Percentiles rank a stretch among this genome's conserved stretches.
These are phyloP conservation scores for Globisporangium barbulae DNA, from an alignment of 352 stramenopile genomes.

Conservation along the genomic window DNA sequence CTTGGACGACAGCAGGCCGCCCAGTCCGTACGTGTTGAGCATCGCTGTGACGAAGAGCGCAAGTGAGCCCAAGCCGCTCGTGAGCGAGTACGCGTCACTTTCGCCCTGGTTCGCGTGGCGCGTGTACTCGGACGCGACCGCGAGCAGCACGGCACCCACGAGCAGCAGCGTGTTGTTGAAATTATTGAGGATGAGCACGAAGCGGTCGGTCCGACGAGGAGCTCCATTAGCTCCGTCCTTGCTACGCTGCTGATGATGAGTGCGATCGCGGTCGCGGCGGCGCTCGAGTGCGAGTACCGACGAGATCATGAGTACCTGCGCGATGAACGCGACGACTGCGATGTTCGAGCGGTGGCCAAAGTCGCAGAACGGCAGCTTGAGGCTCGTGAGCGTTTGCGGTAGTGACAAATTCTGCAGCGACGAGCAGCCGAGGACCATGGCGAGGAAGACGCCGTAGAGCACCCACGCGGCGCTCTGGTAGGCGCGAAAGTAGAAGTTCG, in stretches of 20 bases:
- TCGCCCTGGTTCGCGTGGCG: conserved; percentile 22
- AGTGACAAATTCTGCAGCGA: conserved; percentile 12
- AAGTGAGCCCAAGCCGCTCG: conserved; percentile 55
- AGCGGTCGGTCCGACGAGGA: conserved; percentile 25
- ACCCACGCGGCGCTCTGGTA: conserved; percentile 65
- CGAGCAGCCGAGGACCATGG: conserved; percentile 35
- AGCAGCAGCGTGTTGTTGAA: conserved; percentile 85
- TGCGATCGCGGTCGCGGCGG: conserved; percentile 29
- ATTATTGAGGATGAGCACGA: conserved; percentile 79
- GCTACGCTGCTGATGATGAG: neutral
- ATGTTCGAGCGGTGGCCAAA: conserved; percentile 49
- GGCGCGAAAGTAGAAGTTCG: conserved; percentile 60
- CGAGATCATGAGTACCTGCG: conserved; percentile 75
- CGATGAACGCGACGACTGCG: conserved; percentile 63
- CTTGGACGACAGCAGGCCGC: conserved; percentile 66
- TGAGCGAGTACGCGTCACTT: conserved; percentile 46
- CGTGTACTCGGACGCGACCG: conserved; percentile 55
- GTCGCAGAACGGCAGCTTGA: conserved; percentile 33
- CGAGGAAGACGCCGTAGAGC: conserved; percentile 54
- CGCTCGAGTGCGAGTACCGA: conserved; percentile 67
- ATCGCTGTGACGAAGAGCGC: conserved; percentile 69
- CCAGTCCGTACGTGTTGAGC: conserved; percentile 83
- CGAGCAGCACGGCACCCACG: conserved; percentile 61
- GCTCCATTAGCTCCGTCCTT: neutral
- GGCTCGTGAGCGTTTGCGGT: neutral